Evolutionary conservation across 148 eudicot species (phyloP), one percentile per base, ranked within the genome.

Genomic region (Heliosperma pusillum): DNA sequence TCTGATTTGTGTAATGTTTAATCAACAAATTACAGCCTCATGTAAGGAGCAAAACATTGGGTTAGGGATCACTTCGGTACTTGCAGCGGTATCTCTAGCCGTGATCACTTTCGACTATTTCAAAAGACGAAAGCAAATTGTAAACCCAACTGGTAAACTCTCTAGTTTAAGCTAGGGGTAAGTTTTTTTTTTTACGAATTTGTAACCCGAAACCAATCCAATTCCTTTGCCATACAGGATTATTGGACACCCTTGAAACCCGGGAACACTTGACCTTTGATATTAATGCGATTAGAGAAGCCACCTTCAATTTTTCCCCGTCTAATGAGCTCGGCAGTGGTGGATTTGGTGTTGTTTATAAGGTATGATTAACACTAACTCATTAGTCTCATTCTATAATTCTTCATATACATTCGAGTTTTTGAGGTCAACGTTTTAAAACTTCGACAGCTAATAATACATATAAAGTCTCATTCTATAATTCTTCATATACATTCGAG

Each of bases 281-380:
- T 33, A 26, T 53, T 24, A 27, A 55, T 17, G 55, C 58, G 13
- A 60, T 77, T 4, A 77, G 60, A 69, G n/a, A n/a, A 24, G 79
- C 74, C 4, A 77, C 79, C 0, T 15, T 25, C 45, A 45, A 77
- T 21, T 77, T 77, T 50, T 77, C 74, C 3, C 27, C 47, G 15
- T 56, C 55, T 13, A 77, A 70, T 26, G 70, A 69, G 33, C 68
- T 77, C 17, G 79, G 79, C 1, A 60, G 61, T 22, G 79, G 79
- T 69, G 79, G 74, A 77, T 77, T 77, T 59, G 79, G 79, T 44
- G 52, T 77, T 45, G 74, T 77, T 70, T 69, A 77, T 57, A 70
- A 16, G 79, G 79, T 77, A 70, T 33, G 42, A 24, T n/a, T 12
- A 5, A 2, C 6, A 64, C 26, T 19, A 68, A 33, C 9, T 42